Evolutionary conservation across 768 basidiomycete genomes (phyloP).

Genomic region (Boletus tomentosulus): DNA sequence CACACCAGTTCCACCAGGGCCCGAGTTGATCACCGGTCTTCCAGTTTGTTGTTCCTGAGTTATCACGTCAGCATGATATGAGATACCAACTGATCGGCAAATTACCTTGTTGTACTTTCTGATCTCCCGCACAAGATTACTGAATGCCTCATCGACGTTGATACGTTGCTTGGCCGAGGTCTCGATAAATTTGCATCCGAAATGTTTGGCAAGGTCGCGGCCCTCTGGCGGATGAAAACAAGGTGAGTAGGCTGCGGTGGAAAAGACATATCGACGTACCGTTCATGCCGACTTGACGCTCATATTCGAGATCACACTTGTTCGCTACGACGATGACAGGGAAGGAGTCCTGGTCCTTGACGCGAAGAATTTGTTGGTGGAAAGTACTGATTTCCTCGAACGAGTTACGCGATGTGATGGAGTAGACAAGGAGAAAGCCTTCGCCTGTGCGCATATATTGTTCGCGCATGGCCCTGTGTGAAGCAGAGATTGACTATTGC

Average conservation of each 20-base stretch:
- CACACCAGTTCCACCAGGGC: constrained; percentile 41
- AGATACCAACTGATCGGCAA: not conserved
- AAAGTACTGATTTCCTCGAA: constrained; percentile 97
- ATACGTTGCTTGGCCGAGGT: constrained; percentile 95
- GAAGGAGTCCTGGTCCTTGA: constrained; percentile 94
- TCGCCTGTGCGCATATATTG: constrained; percentile 99
- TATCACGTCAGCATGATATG: constrained; percentile 5
- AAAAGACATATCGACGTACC: constrained; percentile 46
- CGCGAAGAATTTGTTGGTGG: constrained; percentile 93
- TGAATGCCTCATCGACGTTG: constrained; percentile 96
- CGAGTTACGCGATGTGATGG: constrained; percentile 95
- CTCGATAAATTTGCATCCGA: constrained; percentile 92
- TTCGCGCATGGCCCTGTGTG: constrained; percentile 88
- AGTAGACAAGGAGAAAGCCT: constrained; percentile 96
- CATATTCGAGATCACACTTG: constrained; percentile 94
- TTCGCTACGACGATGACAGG: constrained; percentile 98
- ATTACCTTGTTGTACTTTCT: constrained; percentile 88
- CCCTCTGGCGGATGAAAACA: constrained; percentile 65
- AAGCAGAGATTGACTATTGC: not conserved
- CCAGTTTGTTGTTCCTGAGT: constrained; percentile 73
- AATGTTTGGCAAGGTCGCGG: constrained; percentile 91
- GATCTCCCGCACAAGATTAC: constrained; percentile 89
- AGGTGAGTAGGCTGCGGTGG: not conserved
- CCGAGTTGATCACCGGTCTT: constrained; percentile 53
- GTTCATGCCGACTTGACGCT: constrained; percentile 93